Conservation (phyloP, 179 eudicot species). For the Spergularia azorica region DNA sequence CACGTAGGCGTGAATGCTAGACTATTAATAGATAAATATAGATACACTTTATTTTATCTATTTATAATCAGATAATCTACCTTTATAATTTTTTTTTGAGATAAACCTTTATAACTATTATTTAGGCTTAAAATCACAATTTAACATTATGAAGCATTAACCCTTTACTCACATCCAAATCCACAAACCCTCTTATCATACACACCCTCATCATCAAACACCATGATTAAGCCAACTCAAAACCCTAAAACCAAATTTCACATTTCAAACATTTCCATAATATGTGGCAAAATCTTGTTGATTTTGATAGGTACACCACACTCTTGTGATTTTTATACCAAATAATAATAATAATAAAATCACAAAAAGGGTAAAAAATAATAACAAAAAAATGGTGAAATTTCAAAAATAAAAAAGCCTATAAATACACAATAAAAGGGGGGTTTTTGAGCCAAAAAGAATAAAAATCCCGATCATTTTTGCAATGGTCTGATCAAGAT, state of each 20-base stretch:
- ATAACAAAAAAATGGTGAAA: slow-evolving; percentile 3
- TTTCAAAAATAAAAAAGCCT: slow-evolving; percentile 18
- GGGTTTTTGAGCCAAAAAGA: slow-evolving; percentile 23
- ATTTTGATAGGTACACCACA: slow-evolving; percentile 1
- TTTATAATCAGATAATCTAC: too few species aligned
- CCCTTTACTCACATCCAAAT: too few species aligned
- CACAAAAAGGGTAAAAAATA: neutral
- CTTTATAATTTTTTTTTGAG: too few species aligned
- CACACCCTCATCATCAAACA: too few species aligned
- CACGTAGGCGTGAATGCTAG: too few species aligned
- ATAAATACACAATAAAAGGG: slow-evolving; percentile 26
- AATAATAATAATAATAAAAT: neutral
- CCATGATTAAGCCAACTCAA: too few species aligned
- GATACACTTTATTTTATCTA: too few species aligned
- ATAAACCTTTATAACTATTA: too few species aligned
- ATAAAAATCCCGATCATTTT: slow-evolving; percentile 19
- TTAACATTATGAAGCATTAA: too few species aligned
- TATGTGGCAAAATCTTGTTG: neutral
- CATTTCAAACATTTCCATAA: neutral
- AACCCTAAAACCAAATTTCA: neutral
- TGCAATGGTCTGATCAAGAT: slow-evolving; percentile 53
- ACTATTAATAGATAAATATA: too few species aligned
- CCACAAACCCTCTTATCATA: too few species aligned
- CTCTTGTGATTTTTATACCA: neutral
- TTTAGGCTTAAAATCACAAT: too few species aligned